phyloP scores from a whole-genome alignment of 2,329 filamentous ascomycete species.

The Fusarium sp. region DNA sequence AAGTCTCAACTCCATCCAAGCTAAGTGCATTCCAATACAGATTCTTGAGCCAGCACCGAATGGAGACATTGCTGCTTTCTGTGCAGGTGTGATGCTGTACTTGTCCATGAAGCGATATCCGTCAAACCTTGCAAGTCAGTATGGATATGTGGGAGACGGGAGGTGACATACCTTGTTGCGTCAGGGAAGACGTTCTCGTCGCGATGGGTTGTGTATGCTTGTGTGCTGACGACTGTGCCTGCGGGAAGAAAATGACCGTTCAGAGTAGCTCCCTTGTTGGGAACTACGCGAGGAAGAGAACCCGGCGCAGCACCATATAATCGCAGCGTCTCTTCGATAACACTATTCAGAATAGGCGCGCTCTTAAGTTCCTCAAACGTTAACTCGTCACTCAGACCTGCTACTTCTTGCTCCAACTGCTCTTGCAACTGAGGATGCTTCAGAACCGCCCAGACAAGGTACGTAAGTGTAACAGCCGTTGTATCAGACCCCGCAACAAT shows the following conservation, averaged over 20 bases:
- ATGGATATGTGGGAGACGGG: rapidly evolving
- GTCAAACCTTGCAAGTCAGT: background rate
- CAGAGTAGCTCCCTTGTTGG: background rate
- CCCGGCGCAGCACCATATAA: constrained; percentile 34
- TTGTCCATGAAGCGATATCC: constrained; percentile 4
- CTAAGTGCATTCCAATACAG: constrained; percentile 30
- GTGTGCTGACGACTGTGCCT: constrained; percentile 8
- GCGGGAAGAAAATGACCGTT: background rate
- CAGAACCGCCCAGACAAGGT: constrained; percentile 30
- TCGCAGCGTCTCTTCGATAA: constrained; percentile 27
- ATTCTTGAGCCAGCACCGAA: constrained; percentile 28
- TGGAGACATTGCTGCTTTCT: background rate
- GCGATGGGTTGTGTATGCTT: constrained; percentile 24
- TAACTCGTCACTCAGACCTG: background rate
- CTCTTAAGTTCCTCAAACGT: background rate
- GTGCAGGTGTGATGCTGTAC: background rate
- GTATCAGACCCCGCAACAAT: constrained; percentile 33
- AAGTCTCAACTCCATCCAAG: constrained; percentile 31
- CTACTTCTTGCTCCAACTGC: constrained; percentile 10
- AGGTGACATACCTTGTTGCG: background rate
- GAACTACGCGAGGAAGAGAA: constrained; percentile 11
- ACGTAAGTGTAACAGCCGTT: constrained; percentile 20
- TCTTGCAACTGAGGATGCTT: background rate
- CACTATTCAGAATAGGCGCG: constrained; percentile 12
- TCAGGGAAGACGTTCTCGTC: constrained; percentile 1